A percentile compares a stretch with the other conserved stretches of the same genome.
phyloP scores from a whole-genome alignment of 495 filamentous ascomycete genomes.

The Neurospora sp. region DNA sequence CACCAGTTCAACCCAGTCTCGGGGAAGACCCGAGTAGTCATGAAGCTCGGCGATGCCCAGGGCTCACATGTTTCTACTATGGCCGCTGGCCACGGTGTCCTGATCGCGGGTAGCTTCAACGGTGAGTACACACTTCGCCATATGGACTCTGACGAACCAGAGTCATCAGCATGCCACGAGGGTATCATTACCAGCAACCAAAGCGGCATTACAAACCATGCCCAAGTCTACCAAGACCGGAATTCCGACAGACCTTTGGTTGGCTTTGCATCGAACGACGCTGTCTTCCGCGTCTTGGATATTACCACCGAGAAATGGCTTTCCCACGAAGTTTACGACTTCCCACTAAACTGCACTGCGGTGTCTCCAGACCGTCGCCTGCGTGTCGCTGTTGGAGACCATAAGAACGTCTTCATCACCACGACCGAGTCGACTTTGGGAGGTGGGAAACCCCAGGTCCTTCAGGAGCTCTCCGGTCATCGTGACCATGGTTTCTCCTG shows the following conservation, averaged over 20 bases:
- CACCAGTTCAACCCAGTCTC: constrained; percentile 43
- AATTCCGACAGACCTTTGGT: constrained; percentile 51
- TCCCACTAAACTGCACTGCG: constrained; percentile 76
- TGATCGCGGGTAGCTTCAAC: constrained; percentile 71
- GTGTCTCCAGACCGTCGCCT: constrained; percentile 71
- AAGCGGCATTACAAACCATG: constrained; percentile 82
- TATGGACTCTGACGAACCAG: constrained; percentile 35
- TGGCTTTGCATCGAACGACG: constrained; percentile 80
- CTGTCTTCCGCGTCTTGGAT: constrained; percentile 65
- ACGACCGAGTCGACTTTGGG: constrained; percentile 31
- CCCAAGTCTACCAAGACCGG: constrained; percentile 57
- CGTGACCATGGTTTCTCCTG: constrained; percentile 81
- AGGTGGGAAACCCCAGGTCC: constrained; percentile 27
- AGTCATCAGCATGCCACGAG: constrained; percentile 35
- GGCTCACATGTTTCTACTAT: constrained; percentile 59
- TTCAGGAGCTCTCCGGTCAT: constrained; percentile 54
- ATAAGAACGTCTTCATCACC: constrained; percentile 36
- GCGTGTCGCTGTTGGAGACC: constrained; percentile 60
- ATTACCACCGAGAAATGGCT: constrained; percentile 57
- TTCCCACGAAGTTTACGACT: constrained; percentile 47
- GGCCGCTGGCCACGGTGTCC: constrained; percentile 51
- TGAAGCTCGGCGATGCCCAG: constrained; percentile 50
- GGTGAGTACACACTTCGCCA: constrained; percentile 68
- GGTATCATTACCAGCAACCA: constrained; percentile 56
- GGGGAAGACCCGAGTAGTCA: constrained; percentile 37